These are phyloP conservation scores for Exophiala bonariae DNA, from an alignment of 2,329 filamentous ascomycete species.

Conservation along the genomic window DNA sequence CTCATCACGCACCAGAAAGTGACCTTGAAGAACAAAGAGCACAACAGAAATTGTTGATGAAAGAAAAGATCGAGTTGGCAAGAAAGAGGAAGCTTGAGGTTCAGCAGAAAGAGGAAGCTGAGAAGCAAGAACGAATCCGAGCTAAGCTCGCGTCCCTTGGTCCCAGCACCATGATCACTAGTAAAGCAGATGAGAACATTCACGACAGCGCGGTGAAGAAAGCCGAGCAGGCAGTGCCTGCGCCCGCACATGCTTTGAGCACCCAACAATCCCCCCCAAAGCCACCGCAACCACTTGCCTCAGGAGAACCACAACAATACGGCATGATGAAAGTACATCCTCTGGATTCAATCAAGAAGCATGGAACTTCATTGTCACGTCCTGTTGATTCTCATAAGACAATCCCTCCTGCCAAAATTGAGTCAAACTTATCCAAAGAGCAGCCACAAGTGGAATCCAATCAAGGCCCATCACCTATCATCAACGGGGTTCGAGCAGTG, in stretches of 20 bases:
- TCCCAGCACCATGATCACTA: constrained; percentile 14
- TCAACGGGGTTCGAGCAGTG: constrained; percentile 32
- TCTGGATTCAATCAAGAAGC: constrained; percentile 52
- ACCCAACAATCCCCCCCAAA: constrained; percentile 55
- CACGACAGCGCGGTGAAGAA: constrained; percentile 25
- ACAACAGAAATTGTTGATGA: constrained; percentile 61
- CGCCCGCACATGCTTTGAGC: constrained; percentile 25
- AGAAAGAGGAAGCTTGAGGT: constrained; percentile 56
- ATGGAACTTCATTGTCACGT: constrained; percentile 32
- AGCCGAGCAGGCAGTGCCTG: constrained; percentile 20
- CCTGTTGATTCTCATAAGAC: constrained; percentile 37
- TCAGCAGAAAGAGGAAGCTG: constrained; percentile 57
- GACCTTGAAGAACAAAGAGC: constrained; percentile 25
- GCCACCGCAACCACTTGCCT: constrained; percentile 58
- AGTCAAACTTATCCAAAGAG: constrained; percentile 10
- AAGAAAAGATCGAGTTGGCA: constrained; percentile 58
- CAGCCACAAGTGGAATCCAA: constrained; percentile 8
- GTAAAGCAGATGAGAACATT: constrained; percentile 7
- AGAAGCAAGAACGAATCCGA: constrained; percentile 57
- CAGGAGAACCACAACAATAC: constrained; percentile 59
- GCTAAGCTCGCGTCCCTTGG: constrained; percentile 55
- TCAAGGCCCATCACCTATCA: constrained; percentile 25
- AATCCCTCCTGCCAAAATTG: constrained; percentile 13
- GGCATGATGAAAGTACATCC: constrained; percentile 64
- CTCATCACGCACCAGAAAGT: constrained; percentile 17